Percentiles rank a stretch among this genome's conserved stretches.
These are phyloP conservation scores for Trypanosoma vivax DNA, from an alignment of 208 protist genomes.

Conservation along the genomic window DNA sequence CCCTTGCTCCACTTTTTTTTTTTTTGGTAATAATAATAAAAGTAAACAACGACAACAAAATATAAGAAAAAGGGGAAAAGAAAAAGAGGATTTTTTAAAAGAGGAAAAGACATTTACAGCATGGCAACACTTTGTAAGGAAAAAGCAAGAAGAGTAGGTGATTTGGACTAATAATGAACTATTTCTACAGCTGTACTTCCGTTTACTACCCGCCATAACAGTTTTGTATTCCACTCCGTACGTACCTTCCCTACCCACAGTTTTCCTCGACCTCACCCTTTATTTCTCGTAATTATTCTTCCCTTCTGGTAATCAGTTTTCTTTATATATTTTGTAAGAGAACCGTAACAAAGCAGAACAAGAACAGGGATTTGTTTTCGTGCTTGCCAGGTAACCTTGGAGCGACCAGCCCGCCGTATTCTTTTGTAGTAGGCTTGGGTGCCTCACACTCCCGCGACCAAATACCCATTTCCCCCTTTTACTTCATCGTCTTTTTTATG, in stretches of 20 bases:
- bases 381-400: too few relatives aligned
- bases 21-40: too few relatives aligned
- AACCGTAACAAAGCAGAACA: too few relatives aligned
- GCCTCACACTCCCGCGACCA: too few relatives aligned
- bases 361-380: too few relatives aligned
- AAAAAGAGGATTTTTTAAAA: background rate
- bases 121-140: background rate
- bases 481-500: background rate
- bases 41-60: slow-evolving; percentile 4
- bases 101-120: background rate
- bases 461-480: too few relatives aligned
- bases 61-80: background rate
- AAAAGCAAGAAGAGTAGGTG: background rate
- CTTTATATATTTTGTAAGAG: background rate
- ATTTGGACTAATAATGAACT: background rate
- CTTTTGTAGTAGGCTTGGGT: too few relatives aligned
- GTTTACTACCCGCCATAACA: too few relatives aligned
- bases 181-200: background rate
- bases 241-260: too few relatives aligned
- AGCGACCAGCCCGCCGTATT: too few relatives aligned
- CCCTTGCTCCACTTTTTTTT: too few relatives aligned
- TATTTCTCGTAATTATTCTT: background rate
- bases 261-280: background rate
- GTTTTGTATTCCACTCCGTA: too few relatives aligned
- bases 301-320: background rate